Percentiles rank a stretch among this genome's conserved stretches.
Evolutionary conservation across 805 yeast genomes (phyloP).

Genomic region (Cyberlindnera maritima): DNA sequence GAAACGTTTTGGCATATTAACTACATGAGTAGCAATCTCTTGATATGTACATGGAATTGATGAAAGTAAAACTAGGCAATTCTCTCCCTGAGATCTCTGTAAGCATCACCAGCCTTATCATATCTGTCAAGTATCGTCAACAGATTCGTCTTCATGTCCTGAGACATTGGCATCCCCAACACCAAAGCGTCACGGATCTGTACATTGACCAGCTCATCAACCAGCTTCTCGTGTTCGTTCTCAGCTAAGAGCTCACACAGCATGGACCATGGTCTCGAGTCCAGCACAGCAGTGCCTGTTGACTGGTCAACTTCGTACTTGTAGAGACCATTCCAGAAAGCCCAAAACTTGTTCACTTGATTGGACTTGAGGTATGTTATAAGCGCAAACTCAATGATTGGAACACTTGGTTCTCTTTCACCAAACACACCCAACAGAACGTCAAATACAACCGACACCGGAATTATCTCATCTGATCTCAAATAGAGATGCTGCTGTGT

Average conservation of each 20-base stretch:
- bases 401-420: constrained; percentile 1
- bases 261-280: constrained; percentile 25
- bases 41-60: constrained; percentile 8
- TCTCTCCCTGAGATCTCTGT: constrained; percentile 11
- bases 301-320: not conserved
- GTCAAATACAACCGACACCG: constrained; percentile 14
- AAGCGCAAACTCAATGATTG: constrained; percentile 18
- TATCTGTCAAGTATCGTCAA: constrained; percentile 13
- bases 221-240: constrained; percentile 18
- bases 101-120: constrained; percentile 15
- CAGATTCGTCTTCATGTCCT: constrained; percentile 5
- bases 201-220: constrained; percentile 15
- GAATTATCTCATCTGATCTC: constrained; percentile 9
- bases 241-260: constrained; percentile 10
- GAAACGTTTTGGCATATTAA: too few relatives aligned
- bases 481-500: constrained; percentile 23
- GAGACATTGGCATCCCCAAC: constrained; percentile 1
- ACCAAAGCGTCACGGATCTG: constrained; percentile 12
- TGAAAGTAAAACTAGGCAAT: not conserved
- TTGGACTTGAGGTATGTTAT: constrained; percentile 21
- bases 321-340: constrained; percentile 19
- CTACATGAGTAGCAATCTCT: too few relatives aligned
- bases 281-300: constrained; percentile 7
- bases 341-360: constrained; percentile 16
- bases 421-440: constrained; percentile 15